phyloP scores from a whole-genome alignment of 495 filamentous ascomycete genomes.

The Penicillium manginii region DNA sequence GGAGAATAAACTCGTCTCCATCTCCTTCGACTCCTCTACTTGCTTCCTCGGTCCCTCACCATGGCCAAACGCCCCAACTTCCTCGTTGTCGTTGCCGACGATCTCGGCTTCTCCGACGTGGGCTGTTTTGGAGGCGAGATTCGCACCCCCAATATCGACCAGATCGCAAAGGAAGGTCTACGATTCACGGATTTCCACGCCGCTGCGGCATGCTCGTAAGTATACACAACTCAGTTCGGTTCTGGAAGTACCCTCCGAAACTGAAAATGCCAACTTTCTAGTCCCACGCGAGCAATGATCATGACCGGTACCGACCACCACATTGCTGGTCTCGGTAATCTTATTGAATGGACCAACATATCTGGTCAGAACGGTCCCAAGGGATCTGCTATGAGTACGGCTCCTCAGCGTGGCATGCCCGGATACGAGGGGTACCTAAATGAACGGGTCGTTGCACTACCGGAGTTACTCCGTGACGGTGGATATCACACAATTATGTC shows the following conservation, averaged over 20 bases:
- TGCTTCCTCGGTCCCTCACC: background rate
- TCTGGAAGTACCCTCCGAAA: background rate
- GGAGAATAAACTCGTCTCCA: background rate
- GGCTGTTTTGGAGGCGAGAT: conserved; percentile 67
- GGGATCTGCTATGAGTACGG: conserved; percentile 45
- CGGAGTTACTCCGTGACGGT: conserved; percentile 62
- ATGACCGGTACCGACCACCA: conserved; percentile 54
- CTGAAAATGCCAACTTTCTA: conserved; percentile 10
- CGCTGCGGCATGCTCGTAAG: conserved; percentile 63
- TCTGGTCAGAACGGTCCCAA: conserved; percentile 50
- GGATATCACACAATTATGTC: conserved; percentile 67
- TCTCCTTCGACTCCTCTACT: background rate
- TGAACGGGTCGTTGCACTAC: conserved; percentile 62
- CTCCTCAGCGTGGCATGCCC: conserved; percentile 57
- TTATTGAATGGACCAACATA: conserved; percentile 55
- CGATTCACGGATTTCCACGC: conserved; percentile 67
- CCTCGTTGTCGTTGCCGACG: conserved; percentile 65
- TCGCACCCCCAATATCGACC: conserved; percentile 62
- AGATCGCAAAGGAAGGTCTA: conserved; percentile 57
- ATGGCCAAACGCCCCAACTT: conserved; percentile 60
- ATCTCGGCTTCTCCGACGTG: conserved; percentile 66
- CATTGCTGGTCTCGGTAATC: conserved; percentile 50
- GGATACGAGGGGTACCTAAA: conserved; percentile 71
- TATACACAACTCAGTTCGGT: background rate
- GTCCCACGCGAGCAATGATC: conserved; percentile 64